Base-by-base conservation (phyloP, 495 filamentous ascomycete species). In the Aspergillus cavernicola region DNA sequence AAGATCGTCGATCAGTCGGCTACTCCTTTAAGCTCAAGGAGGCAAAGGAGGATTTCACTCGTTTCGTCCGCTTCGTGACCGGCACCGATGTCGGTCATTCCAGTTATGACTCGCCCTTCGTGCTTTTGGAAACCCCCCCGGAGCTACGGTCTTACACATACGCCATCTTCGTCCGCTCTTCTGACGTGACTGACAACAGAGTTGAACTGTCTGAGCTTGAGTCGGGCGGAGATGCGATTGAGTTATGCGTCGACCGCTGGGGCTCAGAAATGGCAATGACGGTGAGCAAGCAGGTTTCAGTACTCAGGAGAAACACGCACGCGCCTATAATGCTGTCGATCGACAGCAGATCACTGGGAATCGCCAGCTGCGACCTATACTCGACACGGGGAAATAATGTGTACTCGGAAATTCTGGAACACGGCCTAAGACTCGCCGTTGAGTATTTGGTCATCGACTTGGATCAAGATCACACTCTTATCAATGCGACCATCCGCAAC, bases 371-470 rank as follows among this genome's bases (percentile, higher is more conserved):
- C 54, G 52, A 66, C 66, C 51, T 40, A 63, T 39, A 39, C 23
- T n/a, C 58, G 15, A 22, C 10, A 13, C 49, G 59, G 13, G 32
- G 35, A 39, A 28, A 36, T 46, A 50, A 53, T 33, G 9, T 49
- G 12, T 75, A 74, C 48, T 73, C 64, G 58, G 80, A 67, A 19
- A 68, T 78, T 19, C 68, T 87, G 35, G 77, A 85, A 31, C 83
- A 89, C 51, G 86, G 84, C 2, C 68, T 91, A 16, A 81, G 87
- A 5, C 72, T 93, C 13, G 85, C 79, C 0, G 85, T 89, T 11
- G 88, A 93, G 57, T 92, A 88, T 66, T 58, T 88, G 20, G 82
- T 81, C 39, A 63, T 90, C 0, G 85, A 90, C 56, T 65, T 91
- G 9, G 76, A 75, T 22, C 75, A 83, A 36, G 70, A 77, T 35